phyloP scores from a whole-genome alignment of 2,329 filamentous ascomycete genomes.

The Colletotrichum cereale region DNA sequence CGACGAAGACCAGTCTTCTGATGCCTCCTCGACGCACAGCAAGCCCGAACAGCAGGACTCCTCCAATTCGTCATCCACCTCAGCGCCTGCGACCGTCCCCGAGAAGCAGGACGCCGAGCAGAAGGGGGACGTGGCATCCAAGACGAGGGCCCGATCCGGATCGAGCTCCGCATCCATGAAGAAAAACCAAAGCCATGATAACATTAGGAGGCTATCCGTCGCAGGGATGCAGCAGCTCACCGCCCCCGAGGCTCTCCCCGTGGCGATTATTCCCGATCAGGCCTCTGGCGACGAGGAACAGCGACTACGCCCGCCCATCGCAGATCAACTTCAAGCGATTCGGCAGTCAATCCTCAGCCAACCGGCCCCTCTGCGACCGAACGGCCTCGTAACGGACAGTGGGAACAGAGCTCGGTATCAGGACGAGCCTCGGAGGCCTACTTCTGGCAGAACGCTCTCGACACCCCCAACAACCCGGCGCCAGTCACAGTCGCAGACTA shows the following conservation, averaged over 20 bases:
- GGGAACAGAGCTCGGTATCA: conserved; percentile 43
- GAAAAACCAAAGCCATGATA: conserved; percentile 53
- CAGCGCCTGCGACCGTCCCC: conserved; percentile 28
- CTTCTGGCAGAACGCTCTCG: conserved; percentile 60
- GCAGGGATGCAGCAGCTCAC: conserved; percentile 71
- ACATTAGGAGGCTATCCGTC: conserved; percentile 67
- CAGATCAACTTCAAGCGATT: conserved; percentile 49
- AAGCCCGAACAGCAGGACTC: conserved; percentile 26
- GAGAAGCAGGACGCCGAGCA: conserved; percentile 14
- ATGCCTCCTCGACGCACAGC: conserved; percentile 36
- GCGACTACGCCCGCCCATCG: conserved; percentile 48
- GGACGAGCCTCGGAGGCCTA: conserved; percentile 50
- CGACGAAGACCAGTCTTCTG: conserved; percentile 40
- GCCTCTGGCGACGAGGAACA: conserved; percentile 55
- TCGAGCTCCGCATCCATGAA: conserved; percentile 39
- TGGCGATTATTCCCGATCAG: conserved; percentile 59
- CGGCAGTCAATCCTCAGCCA: conserved; percentile 48
- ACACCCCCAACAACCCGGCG: conserved; percentile 64
- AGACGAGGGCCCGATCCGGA: conserved; percentile 17
- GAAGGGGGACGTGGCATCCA: conserved; percentile 18
- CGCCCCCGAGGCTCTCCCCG: conserved; percentile 69
- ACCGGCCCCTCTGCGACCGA: conserved; percentile 44
- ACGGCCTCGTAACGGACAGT: conserved; percentile 45
- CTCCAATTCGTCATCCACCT: conserved; percentile 26
- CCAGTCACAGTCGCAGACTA: conserved; percentile 47